Percentiles rank a stretch among this genome's conserved stretches.
Conservation (phyloP, 306 rosid species). For the Inga leiocalycina region DNA sequence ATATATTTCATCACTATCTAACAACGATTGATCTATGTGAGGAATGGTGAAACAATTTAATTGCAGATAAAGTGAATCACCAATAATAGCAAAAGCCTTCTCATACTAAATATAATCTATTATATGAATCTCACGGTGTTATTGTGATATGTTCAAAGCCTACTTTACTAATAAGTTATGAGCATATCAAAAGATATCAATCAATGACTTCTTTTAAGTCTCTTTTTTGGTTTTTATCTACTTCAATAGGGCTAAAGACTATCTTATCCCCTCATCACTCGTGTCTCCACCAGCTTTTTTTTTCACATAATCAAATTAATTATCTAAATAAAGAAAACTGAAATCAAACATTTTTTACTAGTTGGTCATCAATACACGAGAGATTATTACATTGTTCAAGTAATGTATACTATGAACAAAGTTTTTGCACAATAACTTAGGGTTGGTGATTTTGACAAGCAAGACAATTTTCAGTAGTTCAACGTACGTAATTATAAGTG, state of each 20-base stretch:
- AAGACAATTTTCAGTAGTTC: not conserved
- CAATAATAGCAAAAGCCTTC: not conserved
- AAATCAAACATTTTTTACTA: too few relatives aligned
- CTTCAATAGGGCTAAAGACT: too few relatives aligned
- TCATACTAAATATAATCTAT: too few relatives aligned
- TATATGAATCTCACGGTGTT: too few relatives aligned
- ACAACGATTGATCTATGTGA: not conserved
- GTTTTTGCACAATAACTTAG: not conserved
- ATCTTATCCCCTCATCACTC: not conserved
- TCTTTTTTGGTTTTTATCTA: too few relatives aligned
- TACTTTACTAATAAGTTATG: not conserved
- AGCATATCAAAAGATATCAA: too few relatives aligned
- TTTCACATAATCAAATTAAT: too few relatives aligned
- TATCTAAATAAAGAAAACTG: too few relatives aligned
- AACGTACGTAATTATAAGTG: not conserved
- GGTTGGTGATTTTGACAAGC: conserved; percentile 18
- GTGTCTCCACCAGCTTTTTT: too few relatives aligned
- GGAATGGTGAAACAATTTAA: not conserved
- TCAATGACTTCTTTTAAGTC: not conserved
- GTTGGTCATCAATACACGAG: not conserved
- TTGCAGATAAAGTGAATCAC: not conserved
- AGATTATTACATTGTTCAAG: not conserved
- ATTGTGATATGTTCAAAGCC: too few relatives aligned
- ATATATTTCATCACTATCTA: not conserved
- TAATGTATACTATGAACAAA: not conserved